Evolutionary conservation across 768 basidiomycete genomes (phyloP).

Genomic region (Sporobolomyces phaffii): DNA sequence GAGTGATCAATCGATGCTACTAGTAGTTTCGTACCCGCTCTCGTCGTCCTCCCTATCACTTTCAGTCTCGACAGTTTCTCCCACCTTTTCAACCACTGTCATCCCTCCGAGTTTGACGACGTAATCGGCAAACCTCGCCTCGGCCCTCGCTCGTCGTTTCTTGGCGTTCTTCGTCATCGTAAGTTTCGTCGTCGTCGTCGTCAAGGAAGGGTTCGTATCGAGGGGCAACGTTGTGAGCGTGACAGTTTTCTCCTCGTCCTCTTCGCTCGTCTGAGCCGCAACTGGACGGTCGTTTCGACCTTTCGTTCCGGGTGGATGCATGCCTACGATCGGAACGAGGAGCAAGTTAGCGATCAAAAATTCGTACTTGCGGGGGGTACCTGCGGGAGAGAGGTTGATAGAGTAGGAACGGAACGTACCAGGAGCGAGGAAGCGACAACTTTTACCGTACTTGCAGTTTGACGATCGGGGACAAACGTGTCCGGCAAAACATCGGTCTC

Average conservation of each 20-base stretch:
- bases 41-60: background rate
- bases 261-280: background rate
- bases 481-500: conserved; percentile 9
- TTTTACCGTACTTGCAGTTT: conserved; percentile 8
- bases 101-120: background rate
- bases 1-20: conserved; percentile 21
- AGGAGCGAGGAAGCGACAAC: conserved; percentile 21
- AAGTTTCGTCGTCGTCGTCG: background rate
- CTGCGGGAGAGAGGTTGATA: too few relatives aligned
- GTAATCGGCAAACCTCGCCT: background rate
- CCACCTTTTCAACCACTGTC: background rate
- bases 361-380: too few relatives aligned
- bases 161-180: background rate
- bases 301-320: conserved; percentile 24
- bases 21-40: conserved; percentile 11
- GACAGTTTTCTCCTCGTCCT: background rate
- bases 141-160: background rate
- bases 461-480: conserved; percentile 13
- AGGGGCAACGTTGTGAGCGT: background rate
- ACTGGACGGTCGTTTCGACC: background rate
- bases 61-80: background rate
- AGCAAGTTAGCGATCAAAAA: background rate
- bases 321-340: background rate
- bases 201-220: background rate
- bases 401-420: background rate